Conservation (phyloP, 495 filamentous ascomycete genomes). For the Rusavskia elegans region DNA sequence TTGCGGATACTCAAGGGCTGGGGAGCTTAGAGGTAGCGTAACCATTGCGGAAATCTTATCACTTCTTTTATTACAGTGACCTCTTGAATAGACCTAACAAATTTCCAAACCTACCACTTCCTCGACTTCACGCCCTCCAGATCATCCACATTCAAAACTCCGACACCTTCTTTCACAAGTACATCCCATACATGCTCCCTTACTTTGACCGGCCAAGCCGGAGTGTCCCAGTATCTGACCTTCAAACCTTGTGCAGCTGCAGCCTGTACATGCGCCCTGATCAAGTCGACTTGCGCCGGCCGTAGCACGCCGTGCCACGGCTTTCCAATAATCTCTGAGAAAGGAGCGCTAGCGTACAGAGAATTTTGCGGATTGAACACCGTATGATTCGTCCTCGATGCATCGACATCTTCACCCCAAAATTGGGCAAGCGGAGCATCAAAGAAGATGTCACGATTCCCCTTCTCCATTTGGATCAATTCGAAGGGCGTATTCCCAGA, state of each 20-base stretch:
- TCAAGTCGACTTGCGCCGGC: slow-evolving; percentile 10
- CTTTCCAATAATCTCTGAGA: slow-evolving; percentile 24
- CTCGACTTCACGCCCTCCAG: slow-evolving; percentile 30
- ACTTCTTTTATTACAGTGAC: no score
- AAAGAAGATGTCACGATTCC: slow-evolving; percentile 43
- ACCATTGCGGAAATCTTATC: no score
- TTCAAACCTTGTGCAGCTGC: slow-evolving; percentile 42
- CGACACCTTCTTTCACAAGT: slow-evolving; percentile 39
- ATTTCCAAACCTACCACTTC: not conserved
- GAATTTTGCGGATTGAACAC: not conserved
- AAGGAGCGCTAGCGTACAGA: slow-evolving; percentile 38
- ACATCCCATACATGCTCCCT: slow-evolving; percentile 45
- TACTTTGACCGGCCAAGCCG: slow-evolving; percentile 41
- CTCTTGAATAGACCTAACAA: no score
- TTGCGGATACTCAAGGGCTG: no score
- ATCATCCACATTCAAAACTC: slow-evolving; percentile 68
- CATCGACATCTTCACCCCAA: not conserved
- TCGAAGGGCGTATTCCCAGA: slow-evolving; percentile 68
- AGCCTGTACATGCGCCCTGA: slow-evolving; percentile 14
- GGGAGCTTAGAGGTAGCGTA: no score
- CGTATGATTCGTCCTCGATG: not conserved
- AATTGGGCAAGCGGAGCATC: slow-evolving; percentile 33
- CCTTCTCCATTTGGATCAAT: slow-evolving; percentile 27
- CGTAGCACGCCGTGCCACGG: slow-evolving; percentile 20
- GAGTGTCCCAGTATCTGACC: slow-evolving; percentile 48